Evolutionary conservation across 2,329 filamentous ascomycete genomes (phyloP).

Genomic region (Ophiostoma quercus): DNA sequence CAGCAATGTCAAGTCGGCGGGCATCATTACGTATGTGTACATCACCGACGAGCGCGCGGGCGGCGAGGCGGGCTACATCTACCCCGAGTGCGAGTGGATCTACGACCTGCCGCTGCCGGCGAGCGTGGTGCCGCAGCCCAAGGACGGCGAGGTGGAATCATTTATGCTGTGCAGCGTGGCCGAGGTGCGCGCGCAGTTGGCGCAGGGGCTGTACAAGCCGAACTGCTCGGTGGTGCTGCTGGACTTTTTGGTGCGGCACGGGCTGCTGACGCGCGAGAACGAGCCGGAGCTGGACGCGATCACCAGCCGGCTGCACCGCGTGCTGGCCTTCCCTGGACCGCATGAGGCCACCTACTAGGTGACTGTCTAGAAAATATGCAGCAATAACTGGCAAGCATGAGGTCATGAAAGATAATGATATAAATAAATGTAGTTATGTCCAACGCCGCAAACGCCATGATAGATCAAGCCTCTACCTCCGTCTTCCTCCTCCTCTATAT

Average conservation of each 20-base stretch:
- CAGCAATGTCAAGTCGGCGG: constrained; percentile 51
- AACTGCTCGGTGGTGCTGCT: constrained; percentile 81
- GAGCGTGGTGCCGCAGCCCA: constrained; percentile 62
- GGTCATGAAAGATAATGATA: not conserved
- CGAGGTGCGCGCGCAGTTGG: constrained; percentile 63
- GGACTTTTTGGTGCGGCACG: constrained; percentile 85
- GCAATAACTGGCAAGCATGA: not conserved
- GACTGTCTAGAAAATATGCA: not conserved
- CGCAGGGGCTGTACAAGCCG: constrained; percentile 76
- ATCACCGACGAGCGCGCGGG: constrained; percentile 69
- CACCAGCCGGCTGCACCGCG: constrained; percentile 66
- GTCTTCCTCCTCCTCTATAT: not conserved
- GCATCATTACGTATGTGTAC: constrained; percentile 79
- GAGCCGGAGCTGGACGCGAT: constrained; percentile 77
- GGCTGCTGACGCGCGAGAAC: constrained; percentile 70
- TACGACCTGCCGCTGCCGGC: constrained; percentile 78
- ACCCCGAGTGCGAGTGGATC: constrained; percentile 86
- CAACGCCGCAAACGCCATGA: constrained; percentile 11
- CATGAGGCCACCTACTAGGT: constrained; percentile 36
- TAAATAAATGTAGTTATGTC: not conserved
- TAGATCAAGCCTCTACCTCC: not conserved
- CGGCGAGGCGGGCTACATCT: constrained; percentile 74
- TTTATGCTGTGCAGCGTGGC: constrained; percentile 74
- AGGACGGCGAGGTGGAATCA: constrained; percentile 82
- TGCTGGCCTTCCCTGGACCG: constrained; percentile 68